phyloP scores from a whole-genome alignment of 176 grass and related monocot species.

The Carex cristatella region DNA sequence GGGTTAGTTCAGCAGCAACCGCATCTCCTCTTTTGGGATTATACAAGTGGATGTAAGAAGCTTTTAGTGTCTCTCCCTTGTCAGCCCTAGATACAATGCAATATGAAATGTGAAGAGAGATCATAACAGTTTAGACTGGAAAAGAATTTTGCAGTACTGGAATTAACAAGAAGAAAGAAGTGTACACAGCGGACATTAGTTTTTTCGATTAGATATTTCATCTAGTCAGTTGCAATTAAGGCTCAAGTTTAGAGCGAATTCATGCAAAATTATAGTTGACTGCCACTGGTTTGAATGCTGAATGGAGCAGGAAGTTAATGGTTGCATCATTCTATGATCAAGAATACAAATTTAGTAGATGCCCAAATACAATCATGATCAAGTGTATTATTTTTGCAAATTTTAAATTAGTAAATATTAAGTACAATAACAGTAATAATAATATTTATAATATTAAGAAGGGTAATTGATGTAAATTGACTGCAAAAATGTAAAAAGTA shows the following conservation, averaged over 20 bases:
- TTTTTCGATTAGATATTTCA: not conserved
- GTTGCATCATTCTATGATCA: not conserved
- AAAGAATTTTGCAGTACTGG: not conserved
- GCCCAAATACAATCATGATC: not conserved
- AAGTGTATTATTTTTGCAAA: not conserved
- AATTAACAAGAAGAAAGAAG: too few relatives aligned
- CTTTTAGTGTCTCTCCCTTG: conserved; percentile 76
- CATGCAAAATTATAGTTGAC: not conserved
- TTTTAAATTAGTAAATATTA: not conserved
- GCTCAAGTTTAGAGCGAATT: not conserved
- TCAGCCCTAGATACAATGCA: conserved; percentile 40
- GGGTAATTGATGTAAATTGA: not conserved
- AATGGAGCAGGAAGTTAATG: not conserved
- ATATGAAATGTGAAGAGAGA: not conserved
- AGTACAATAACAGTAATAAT: not conserved
- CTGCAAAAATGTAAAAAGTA: not conserved
- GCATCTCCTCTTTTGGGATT: conserved; percentile 48
- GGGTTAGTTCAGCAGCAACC: conserved; percentile 64
- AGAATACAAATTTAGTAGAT: not conserved
- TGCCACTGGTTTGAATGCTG: not conserved
- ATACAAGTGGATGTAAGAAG: conserved; percentile 69
- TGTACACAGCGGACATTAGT: not conserved
- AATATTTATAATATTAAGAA: not conserved
- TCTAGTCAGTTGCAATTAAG: not conserved
- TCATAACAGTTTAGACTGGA: not conserved